These are phyloP conservation scores for Cercospora janseana DNA, from an alignment of 2,329 filamentous ascomycete species.

Conservation along the genomic window DNA sequence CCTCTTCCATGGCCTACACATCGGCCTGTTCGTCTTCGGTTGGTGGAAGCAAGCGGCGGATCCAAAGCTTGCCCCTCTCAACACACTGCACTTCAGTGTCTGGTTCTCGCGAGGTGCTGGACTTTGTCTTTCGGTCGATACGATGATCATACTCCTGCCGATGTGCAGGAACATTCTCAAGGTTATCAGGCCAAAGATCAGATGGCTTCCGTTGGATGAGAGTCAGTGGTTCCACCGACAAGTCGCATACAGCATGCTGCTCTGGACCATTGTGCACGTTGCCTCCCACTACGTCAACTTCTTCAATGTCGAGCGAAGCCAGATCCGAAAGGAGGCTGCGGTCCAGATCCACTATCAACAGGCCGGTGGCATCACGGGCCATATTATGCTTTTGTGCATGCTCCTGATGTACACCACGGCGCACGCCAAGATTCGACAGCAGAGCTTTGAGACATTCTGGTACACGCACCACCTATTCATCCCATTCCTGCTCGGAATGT, in stretches of 20 bases:
- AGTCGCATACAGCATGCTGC: slow-evolving; percentile 80
- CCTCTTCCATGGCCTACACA: slow-evolving; percentile 40
- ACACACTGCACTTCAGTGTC: slow-evolving; percentile 80
- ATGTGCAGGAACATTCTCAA: slow-evolving; percentile 91
- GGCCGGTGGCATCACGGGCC: slow-evolving; percentile 87
- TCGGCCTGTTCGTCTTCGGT: slow-evolving; percentile 40
- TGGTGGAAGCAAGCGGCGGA: slow-evolving; percentile 67
- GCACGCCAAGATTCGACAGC: slow-evolving; percentile 88
- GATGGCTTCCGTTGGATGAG: slow-evolving; percentile 90
- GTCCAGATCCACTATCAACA: slow-evolving; percentile 89
- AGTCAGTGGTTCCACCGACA: slow-evolving; percentile 96
- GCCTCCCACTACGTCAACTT: slow-evolving; percentile 94
- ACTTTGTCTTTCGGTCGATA: slow-evolving; percentile 78
- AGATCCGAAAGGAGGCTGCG: slow-evolving; percentile 76
- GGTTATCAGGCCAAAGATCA: slow-evolving; percentile 79
- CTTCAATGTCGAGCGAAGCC: slow-evolving; percentile 85
- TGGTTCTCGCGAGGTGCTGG: slow-evolving; percentile 96
- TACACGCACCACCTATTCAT: slow-evolving; percentile 99
- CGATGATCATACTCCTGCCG: slow-evolving; percentile 82
- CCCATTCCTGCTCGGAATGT: slow-evolving; percentile 87
- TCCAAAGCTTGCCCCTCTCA: slow-evolving; percentile 68
- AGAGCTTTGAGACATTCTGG: slow-evolving; percentile 98
- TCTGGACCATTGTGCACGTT: slow-evolving; percentile 78
- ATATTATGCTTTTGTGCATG: slow-evolving; percentile 99
- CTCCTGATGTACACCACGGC: slow-evolving; percentile 96